These are phyloP conservation scores for Zymoseptoria pseudotritici DNA, from an alignment of 2,329 filamentous ascomycete genomes.

Conservation along the genomic window DNA sequence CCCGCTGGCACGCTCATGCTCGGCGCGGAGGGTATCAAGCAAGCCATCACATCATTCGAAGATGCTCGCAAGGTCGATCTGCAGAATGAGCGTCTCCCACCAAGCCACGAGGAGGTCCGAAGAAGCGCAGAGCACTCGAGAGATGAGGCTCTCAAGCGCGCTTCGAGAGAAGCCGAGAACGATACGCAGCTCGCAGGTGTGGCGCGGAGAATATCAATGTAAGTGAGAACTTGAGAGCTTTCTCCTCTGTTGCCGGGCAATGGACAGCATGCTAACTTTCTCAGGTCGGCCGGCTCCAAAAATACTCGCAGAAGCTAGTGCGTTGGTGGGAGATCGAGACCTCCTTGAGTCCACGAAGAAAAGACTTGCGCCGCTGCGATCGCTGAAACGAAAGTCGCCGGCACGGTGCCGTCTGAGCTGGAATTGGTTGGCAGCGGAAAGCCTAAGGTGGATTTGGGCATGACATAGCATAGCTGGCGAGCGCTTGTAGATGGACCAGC, in stretches of 20 bases:
- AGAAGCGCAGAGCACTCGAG: constrained; percentile 75
- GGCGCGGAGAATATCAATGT: constrained; percentile 93
- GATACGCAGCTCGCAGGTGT: constrained; percentile 80
- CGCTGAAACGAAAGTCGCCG: not conserved
- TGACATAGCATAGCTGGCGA: not conserved
- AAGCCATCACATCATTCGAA: constrained; percentile 93
- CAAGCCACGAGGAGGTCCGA: constrained; percentile 83
- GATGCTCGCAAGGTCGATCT: constrained; percentile 94
- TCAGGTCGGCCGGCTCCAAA: constrained; percentile 11
- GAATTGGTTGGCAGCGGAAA: not conserved
- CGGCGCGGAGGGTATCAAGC: constrained; percentile 96
- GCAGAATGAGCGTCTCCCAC: constrained; percentile 91
- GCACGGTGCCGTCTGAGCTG: not conserved
- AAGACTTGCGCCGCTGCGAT: not conserved
- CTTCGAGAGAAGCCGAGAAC: constrained; percentile 81
- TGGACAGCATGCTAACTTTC: constrained; percentile 5
- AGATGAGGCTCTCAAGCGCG: constrained; percentile 76
- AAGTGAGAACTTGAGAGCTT: constrained; percentile 37
- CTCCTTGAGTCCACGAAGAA: not conserved
- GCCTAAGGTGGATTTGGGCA: not conserved
- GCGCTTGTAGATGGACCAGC: not conserved
- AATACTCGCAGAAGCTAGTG: constrained; percentile 7
- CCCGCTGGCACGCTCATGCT: constrained; percentile 96
- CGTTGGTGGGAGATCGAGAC: not conserved
- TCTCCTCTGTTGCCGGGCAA: no score